phyloP scores from a whole-genome alignment of 164 flowering plant genomes.

The Umbilicus rupestris region DNA sequence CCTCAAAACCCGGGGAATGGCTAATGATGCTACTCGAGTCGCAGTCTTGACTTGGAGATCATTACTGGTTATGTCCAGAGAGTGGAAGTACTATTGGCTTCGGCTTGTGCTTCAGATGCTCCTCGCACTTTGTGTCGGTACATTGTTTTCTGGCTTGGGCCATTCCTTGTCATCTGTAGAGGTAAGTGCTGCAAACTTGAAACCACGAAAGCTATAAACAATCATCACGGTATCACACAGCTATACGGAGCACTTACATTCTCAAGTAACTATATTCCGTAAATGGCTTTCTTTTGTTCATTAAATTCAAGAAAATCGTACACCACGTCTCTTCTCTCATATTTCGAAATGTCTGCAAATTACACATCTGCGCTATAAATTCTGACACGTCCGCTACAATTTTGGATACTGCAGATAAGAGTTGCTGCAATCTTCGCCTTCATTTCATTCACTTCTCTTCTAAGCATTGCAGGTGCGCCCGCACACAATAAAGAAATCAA shows the following conservation, averaged over 20 bases:
- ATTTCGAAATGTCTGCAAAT: no score
- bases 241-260: no score
- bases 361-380: no score
- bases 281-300: no score
- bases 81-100: slow-evolving; percentile 97
- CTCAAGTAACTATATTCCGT: no score
- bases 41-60: slow-evolving; percentile 98
- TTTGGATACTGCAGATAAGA: slow-evolving; percentile 53
- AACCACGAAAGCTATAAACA: not conserved
- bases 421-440: slow-evolving; percentile 87
- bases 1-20: slow-evolving; percentile 82
- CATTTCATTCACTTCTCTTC: slow-evolving; percentile 71
- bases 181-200: slow-evolving; percentile 36
- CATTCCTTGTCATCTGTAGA: slow-evolving; percentile 87
- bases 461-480: slow-evolving; percentile 86
- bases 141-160: slow-evolving; percentile 74
- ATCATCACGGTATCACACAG: no score
- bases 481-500: slow-evolving; percentile 80
- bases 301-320: no score
- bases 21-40: slow-evolving; percentile 47
- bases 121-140: slow-evolving; percentile 74
- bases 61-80: slow-evolving; percentile 86
- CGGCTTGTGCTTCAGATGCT: slow-evolving; percentile 69
- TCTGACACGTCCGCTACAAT: not conserved
- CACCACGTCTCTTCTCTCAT: no score